phyloP scores from a whole-genome alignment of 441 rosid species.

The Pelargonium cotyledonis region DNA sequence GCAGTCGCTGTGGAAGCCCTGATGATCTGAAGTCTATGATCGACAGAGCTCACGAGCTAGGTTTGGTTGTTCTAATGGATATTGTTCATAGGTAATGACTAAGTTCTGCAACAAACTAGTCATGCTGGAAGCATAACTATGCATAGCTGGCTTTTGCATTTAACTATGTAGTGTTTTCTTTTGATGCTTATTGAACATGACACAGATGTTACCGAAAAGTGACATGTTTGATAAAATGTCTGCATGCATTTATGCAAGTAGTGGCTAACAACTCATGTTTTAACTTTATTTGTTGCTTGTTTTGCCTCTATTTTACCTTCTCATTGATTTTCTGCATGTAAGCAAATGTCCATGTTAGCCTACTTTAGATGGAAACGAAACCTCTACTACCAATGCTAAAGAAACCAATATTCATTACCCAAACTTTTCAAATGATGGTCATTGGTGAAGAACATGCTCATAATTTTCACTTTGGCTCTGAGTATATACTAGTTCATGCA shows the following conservation, averaged over 20 bases:
- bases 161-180: not conserved
- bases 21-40: conserved; percentile 92
- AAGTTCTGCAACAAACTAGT: conserved; percentile 12
- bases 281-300: not conserved
- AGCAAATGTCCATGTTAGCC: not conserved
- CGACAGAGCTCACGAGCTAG: conserved; percentile 93
- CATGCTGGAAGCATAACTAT: conserved; percentile 6
- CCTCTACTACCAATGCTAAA: not conserved
- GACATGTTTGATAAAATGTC: not conserved
- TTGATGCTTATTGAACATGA: not conserved
- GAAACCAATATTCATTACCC: not conserved
- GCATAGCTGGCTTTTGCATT: conserved; percentile 7
- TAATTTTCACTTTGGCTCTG: not conserved
- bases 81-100: conserved; percentile 78
- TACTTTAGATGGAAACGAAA: not conserved
- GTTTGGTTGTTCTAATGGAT: conserved; percentile 94
- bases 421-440: not conserved
- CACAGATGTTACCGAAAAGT: not conserved
- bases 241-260: not conserved
- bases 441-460: not conserved
- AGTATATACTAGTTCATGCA: not conserved
- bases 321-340: not conserved
- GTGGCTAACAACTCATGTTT: not conserved
- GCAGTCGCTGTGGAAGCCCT: conserved; percentile 98
- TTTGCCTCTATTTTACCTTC: not conserved